Base-by-base conservation (phyloP, 345 rosid species). In the Arabidopsis arenosa region DNA sequence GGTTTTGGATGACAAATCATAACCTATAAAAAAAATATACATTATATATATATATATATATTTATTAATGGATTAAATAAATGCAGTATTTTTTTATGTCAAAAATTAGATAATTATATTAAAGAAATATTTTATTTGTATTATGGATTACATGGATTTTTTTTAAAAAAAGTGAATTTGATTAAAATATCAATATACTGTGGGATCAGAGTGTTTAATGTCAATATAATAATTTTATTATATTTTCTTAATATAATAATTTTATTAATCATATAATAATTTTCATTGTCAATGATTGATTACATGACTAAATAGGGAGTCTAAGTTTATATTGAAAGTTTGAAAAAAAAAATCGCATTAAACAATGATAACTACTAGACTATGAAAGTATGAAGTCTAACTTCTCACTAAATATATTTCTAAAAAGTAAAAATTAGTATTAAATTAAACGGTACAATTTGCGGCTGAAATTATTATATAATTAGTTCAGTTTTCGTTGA, bases 351-450 rank as follows among this genome's bases (percentile, higher is more conserved):
- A 56, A 12, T 2, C 43, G 65, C 41, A 55, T 15, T 68, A 12
- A 33, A 18, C 4, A 11, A 70, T 33, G 28, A 54, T 18, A 13
- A 69, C 41, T 41, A n/a, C 5, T 40, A 54, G 40, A 43, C 64
- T 28, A 35, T 55, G 44, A 30, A 45, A 9, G 69, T 33, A 40
- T 44, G 26, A 63, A 63, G 54, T 63, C 36, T 26, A 54, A 23
- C 26, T 23, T 1, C 35, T 12, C 15, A 26, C 58, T 54, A 26
- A 33, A 54, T 54, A 54, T 35, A n/a, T 26, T 23, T 23, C 26
- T 23, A 23, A 21, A 21, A 26, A 15, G 4, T 23, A 21, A 43
- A 7, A 41, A 70, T 45, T 21, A 28, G 32, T 53, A 43, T 44
- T 36, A 9, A 35, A 18, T 36, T 70, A 21, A 21, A 59, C 26